These are phyloP conservation scores for Oropetium thomaeum DNA, from an alignment of 176 grass and related monocot genomes.

Conservation along the genomic window DNA sequence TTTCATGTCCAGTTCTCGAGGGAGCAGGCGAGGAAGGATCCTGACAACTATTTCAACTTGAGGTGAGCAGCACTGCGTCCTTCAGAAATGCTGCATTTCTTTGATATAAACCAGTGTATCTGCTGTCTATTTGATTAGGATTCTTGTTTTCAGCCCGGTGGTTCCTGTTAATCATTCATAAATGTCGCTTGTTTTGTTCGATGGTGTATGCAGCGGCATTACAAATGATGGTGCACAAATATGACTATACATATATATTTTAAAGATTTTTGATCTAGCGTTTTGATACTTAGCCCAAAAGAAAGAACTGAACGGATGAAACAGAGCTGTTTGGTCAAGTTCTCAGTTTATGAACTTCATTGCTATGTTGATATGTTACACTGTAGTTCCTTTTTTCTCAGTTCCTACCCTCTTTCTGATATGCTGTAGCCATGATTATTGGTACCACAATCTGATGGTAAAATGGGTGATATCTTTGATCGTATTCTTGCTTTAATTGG, in stretches of 20 bases:
- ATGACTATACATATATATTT: neutral
- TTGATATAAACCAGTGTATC: neutral
- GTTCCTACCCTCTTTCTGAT: neutral
- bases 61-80: conserved; percentile 53
- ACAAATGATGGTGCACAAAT: neutral
- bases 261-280: neutral
- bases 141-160: neutral
- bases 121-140: neutral
- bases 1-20: conserved; percentile 71
- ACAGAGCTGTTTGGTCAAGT: neutral
- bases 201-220: neutral
- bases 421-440: neutral
- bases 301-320: neutral
- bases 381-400: neutral
- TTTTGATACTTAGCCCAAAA: neutral
- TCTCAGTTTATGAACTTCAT: neutral
- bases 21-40: conserved; percentile 89
- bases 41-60: conserved; percentile 84
- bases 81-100: neutral
- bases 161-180: neutral
- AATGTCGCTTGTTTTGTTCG: neutral
- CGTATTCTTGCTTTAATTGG: neutral
- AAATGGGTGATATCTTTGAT: neutral
- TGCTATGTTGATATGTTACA: neutral
- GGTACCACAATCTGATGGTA: neutral